phyloP scores from a whole-genome alignment of 148 eudicot species.

The Talinum fruticosum region DNA sequence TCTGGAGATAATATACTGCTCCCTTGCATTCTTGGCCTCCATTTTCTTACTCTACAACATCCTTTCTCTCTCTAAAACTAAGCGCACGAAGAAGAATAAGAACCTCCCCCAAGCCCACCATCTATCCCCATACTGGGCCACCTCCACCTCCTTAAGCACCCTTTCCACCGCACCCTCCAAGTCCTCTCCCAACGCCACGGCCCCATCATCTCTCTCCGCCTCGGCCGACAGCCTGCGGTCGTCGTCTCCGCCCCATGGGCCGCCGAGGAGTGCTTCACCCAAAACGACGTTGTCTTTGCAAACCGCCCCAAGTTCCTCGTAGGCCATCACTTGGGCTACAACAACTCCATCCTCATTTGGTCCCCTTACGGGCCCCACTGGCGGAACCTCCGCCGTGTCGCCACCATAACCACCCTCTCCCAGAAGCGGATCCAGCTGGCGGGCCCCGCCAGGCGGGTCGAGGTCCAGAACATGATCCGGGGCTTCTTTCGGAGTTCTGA shows the following conservation, averaged over 20 bases:
- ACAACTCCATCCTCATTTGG: slow-evolving; percentile 18
- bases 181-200: slow-evolving; percentile 23
- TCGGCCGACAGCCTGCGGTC: slow-evolving; percentile 22
- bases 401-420: slow-evolving; percentile 23
- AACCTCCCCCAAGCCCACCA: slow-evolving; percentile 37
- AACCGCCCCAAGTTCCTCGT: slow-evolving; percentile 26
- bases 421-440: slow-evolving; percentile 12
- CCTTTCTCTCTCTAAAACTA: background rate
- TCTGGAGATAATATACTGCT: slow-evolving; percentile 6
- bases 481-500: slow-evolving; percentile 5
- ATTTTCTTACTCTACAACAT: slow-evolving; percentile 7
- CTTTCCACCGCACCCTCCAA: slow-evolving; percentile 22
- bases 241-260: slow-evolving; percentile 29
- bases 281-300: slow-evolving; percentile 29
- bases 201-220: slow-evolving; percentile 23
- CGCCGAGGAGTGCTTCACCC: slow-evolving; percentile 30
- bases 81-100: background rate
- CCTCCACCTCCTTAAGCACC: slow-evolving; percentile 33
- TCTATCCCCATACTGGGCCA: slow-evolving; percentile 37
- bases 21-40: background rate
- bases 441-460: slow-evolving; percentile 16
- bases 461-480: slow-evolving; percentile 12
- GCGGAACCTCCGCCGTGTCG: slow-evolving; percentile 32
- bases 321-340: slow-evolving; percentile 24
- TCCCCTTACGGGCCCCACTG: slow-evolving; percentile 35